Base-by-base conservation (phyloP, 106 monocot species). In the Vanilla planifolia region DNA sequence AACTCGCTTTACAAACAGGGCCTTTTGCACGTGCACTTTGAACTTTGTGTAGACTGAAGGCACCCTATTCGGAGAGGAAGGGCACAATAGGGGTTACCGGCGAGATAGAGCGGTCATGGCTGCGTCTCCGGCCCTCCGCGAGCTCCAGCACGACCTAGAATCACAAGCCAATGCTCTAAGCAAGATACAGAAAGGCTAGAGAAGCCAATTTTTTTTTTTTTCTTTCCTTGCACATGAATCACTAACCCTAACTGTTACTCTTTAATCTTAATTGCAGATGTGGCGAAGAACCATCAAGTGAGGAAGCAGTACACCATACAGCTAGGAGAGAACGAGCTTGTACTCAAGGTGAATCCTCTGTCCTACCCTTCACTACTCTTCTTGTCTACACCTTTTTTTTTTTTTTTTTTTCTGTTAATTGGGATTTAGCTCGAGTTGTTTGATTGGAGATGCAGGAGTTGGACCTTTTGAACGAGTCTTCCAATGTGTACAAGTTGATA, bases 231-330 rank as follows among this genome's bases (percentile, higher is more conserved):
- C 10, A 7, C 4, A 47, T 35, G 42, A 59, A 65, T 46, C 34
- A 59, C 57, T 62, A 77, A 67, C 71, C 68, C 64, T 69, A 59
- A 27, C 33, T 43, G 26, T 43, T 37, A 2, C 21, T 44, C 71
- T 20, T 23, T 6, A 7, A 37, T n/a, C 27, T 15, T 0, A 30
- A 34, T n/a, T 33, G 21, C 65, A 86, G 95, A 95, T 40, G 79
- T 90, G n/a, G 69, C 78, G 23, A 95, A 90, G 86, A 89, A 86
- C 60, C 83, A 95, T 55, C 86, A 95, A 80, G 78, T 95, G 63
- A 56, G 90, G 56, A 95, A 90, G 80, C 90, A 95, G 80, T 90
- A 90, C 80, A 90, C 90, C 21, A 84, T 95, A 65, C 95, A 95
- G 75, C 80, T 95, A 5, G 89, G 95, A 17, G 95, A 95, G 79